These are phyloP conservation scores for Ganoderma leucocontextum DNA, from an alignment of 1,284 basidiomycete genomes.

Conservation along the genomic window DNA sequence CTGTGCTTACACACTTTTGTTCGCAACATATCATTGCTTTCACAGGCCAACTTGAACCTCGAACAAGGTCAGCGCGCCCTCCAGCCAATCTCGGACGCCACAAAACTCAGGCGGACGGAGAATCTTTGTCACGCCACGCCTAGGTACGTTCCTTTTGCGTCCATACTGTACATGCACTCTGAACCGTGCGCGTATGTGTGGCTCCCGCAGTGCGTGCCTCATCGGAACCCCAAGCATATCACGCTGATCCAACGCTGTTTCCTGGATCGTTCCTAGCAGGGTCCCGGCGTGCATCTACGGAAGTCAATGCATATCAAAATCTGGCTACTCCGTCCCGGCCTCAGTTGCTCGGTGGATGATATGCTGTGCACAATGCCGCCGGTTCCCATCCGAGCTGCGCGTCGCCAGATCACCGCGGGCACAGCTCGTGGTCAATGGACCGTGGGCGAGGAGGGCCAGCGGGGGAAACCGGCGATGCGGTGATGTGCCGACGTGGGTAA, in stretches of 20 bases:
- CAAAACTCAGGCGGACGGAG: neutral
- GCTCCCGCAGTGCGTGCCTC: neutral
- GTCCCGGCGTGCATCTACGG: neutral
- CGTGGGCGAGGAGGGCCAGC: neutral
- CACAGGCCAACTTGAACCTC: neutral
- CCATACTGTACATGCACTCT: neutral
- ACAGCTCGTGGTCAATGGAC: neutral
- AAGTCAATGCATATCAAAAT: neutral
- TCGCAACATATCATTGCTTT: neutral
- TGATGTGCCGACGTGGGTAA: neutral
- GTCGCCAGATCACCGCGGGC: neutral
- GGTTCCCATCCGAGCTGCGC: neutral
- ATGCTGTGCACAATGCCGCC: neutral
- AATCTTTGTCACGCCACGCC: neutral
- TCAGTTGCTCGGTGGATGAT: neutral
- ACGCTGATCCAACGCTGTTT: neutral
- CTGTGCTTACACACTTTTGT: neutral
- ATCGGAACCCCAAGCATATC: neutral
- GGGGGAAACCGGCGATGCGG: neutral
- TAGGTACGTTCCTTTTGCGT: neutral
- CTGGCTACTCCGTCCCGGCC: neutral
- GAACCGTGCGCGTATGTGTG: neutral
- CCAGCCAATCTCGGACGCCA: neutral
- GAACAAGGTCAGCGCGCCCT: neutral
- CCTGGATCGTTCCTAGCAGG: neutral